Base-by-base conservation (phyloP, 2,329 filamentous ascomycete species). In the Xylaria polymorpha region DNA sequence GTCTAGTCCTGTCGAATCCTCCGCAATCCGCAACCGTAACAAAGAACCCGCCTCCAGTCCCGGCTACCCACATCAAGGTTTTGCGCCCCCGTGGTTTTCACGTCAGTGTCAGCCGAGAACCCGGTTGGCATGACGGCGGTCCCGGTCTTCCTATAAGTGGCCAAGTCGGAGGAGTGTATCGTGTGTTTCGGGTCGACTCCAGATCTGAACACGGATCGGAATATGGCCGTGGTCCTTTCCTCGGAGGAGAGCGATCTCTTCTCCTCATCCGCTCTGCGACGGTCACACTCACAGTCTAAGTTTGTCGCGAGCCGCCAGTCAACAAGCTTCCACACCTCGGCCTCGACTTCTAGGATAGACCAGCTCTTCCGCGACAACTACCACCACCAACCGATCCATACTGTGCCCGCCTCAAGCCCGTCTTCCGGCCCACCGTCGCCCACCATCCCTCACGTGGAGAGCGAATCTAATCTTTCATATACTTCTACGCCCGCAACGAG, bases 401-500 rank as follows among this genome's bases (percentile, higher is more conserved):
- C 77, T 48, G 73, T 83, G 50, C 79, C 83, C 55, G 83, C 83
- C 57, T 86, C 86, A 15, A 82, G 81, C 56, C 80, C 81, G 12
- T 89, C 87, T 3, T 88, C 88, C 2, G 80, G 83, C 2, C 83
- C 86, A n/a, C 88, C 87, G 0, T 89, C 88, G 39, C 87, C 88
- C 32, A 83, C 82, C 62, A 84, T 84, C 15, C 70, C 84, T 43
- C 84, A 85, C 64, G 81, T 81, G 64, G 87, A 88, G 71, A 87
- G 81, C 77, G 89, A 71, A 55, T 62, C 81, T 25, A 82, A 85
- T 65, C 84, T 85, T 4, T 90, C 89, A 1, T 87, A 85, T 76
- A 83, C 85, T 29, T 91, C 90, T 1, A 92, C 89, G 3, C 86
- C 89, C 4, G 85, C 87, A 20, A 90, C 88, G 74, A 91, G 86